phyloP scores from a whole-genome alignment of 306 rosid genomes.

The Acacia crassicarpa region DNA sequence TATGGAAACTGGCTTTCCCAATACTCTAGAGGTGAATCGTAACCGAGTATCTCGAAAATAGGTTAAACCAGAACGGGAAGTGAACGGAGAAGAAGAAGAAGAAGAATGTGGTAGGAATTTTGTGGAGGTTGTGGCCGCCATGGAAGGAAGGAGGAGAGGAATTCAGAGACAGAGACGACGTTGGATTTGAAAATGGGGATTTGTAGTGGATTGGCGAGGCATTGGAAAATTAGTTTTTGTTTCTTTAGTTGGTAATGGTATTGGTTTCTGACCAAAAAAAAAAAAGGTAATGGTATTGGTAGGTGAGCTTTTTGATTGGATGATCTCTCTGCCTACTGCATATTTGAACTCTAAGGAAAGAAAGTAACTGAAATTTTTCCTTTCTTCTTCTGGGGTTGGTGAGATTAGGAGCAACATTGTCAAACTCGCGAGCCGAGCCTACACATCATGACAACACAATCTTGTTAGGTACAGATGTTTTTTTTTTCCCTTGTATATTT shows the following conservation, averaged over 20 bases:
- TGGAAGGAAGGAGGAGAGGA: not conserved
- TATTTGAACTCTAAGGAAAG: conserved; percentile 1
- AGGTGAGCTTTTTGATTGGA: conserved; percentile 20
- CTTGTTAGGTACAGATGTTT: too few species aligned
- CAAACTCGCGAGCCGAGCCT: too few species aligned
- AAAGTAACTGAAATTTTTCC: too few species aligned
- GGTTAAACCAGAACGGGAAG: conserved; percentile 36
- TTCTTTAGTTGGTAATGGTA: not conserved
- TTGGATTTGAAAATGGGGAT: not conserved
- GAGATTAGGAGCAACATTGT: too few species aligned
- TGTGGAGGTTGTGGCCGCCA: conserved; percentile 46
- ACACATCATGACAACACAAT: too few species aligned
- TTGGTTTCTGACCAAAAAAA: too few species aligned
- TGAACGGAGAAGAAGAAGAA: conserved; percentile 16
- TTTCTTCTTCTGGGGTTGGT: too few species aligned
- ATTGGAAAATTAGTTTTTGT: not conserved
- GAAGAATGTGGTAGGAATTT: conserved; percentile 24
- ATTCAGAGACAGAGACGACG: not conserved
- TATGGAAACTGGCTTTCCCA: not conserved
- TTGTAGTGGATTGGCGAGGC: not conserved
- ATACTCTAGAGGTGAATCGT: conserved; percentile 36
- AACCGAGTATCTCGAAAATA: conserved; percentile 32
- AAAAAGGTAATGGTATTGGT: not conserved
- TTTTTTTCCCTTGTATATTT: too few species aligned
- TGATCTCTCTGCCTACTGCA: not conserved